Percentiles rank a stretch among this genome's conserved stretches.
phyloP scores from a whole-genome alignment of 208 protist genomes.

The Trypanosoma boissoni region DNA sequence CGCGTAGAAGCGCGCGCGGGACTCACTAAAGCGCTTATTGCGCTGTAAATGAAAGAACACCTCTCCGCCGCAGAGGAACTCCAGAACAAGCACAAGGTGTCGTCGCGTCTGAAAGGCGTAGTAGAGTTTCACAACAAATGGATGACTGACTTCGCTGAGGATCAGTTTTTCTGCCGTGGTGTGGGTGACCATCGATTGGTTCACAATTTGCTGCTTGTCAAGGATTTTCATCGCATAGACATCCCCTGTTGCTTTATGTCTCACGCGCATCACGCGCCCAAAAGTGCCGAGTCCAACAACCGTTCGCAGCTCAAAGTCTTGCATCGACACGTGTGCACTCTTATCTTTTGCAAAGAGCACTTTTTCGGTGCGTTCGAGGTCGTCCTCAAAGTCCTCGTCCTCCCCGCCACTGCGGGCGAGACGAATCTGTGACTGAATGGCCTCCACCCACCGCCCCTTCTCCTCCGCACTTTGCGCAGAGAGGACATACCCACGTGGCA shows the following conservation, averaged over 20 bases:
- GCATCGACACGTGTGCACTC: constrained; percentile 31
- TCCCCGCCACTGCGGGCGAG: not conserved
- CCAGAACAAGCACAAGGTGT: constrained; percentile 87
- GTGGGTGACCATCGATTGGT: constrained; percentile 78
- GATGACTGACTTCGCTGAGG: constrained; percentile 76
- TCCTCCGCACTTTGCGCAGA: constrained; percentile 16
- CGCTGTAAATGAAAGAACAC: constrained; percentile 92
- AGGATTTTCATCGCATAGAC: constrained; percentile 92
- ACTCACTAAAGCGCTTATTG: constrained; percentile 34
- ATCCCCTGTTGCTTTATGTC: constrained; percentile 39
- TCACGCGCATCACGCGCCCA: constrained; percentile 92
- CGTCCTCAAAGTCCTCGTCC: constrained; percentile 14
- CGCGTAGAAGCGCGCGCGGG: constrained; percentile 77
- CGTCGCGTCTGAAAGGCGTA: constrained; percentile 81
- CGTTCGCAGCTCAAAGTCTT: constrained; percentile 88
- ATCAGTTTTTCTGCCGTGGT: constrained; percentile 81
- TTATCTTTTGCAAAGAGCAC: constrained; percentile 16
- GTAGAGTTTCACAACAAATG: constrained; percentile 85
- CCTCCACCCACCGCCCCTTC: constrained; percentile 23
- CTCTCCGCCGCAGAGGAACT: constrained; percentile 93
- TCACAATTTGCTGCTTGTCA: constrained; percentile 68
- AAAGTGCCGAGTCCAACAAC: constrained; percentile 91
- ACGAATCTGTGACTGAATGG: constrained; percentile 19
- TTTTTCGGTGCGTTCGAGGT: constrained; percentile 16
- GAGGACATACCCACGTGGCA: constrained; percentile 23